Evolutionary conservation across 1,284 basidiomycete species (phyloP), one percentile per base, ranked within the genome.

Genomic region (Peniophora sp.): DNA sequence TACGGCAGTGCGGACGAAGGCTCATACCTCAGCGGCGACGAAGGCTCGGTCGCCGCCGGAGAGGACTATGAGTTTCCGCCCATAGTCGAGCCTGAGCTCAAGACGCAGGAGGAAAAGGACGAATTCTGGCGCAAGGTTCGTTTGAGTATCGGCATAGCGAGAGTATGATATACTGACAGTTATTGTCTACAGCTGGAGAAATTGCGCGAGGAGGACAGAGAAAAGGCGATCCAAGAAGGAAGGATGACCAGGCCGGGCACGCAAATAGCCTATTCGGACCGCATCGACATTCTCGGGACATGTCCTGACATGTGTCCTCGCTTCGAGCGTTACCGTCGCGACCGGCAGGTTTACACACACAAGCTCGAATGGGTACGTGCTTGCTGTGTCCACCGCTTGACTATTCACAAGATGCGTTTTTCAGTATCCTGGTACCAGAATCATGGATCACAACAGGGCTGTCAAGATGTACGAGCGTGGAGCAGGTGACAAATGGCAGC

Each of bases 391-490:
- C 42, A 41, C 50, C 23, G 46, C 11, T 45, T 5, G 27, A 32
- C 27, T 5, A 6, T 32, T 32, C 27, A 32, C 27, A 32, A 32
- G 27, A 32, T 32, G 27, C 27, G 27, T 12, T 32, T 32, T 32
- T 12, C 12, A 32, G 27, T 32, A 6, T 32, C 27, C 83, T 24
- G 83, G 83, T 11, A 85, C 83, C 45, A 85, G 83, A 61, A 76
- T 85, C 18, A 86, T 97, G 14, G 86, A 97, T 60, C 92, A 93
- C 55, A 73, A 74, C 35, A 83, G 86, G 47, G 93, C 95, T 0
- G 96, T 98, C 51, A 97, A 97, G 64, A 91, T 89, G 60, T 99
- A 96, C 64, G 92, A 96, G 60, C 85, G 96, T 32, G 94, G 92
- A 61, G 92, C 93, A 1, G 95, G 96, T 2, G 91, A 96, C 68